Evolutionary conservation across 306 rosid species (phyloP), one percentile per base, ranked within the genome.

Genomic region (Astragalus glycyphyllos): DNA sequence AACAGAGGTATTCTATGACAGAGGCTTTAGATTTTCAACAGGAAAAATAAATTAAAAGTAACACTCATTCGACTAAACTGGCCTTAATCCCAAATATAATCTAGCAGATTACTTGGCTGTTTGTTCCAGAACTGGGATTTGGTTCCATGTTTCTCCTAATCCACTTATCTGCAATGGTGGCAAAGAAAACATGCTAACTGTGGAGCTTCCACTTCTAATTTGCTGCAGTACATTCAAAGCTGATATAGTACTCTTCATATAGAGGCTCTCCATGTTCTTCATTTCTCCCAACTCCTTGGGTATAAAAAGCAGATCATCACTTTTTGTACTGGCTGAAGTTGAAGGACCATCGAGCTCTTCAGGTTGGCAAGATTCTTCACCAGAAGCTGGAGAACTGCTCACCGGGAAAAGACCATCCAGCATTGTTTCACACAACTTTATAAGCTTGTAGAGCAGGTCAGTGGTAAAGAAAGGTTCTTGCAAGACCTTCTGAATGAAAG

Each of bases 401-500:
- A 16, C 79, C 0, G 92, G 85, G 74, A 88, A 85, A 78, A 92
- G 86, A 47, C 74, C 73, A 20, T 92, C 98, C 34, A 92, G 84
- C 78, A 86, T 90, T 8, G 82, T 54, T 81, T 90, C 98, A 16
- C 98, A 92, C 82, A 88, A 90, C 81, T 92, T 90, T 65, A 92
- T 89, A 35, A 92, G 96, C 86, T 92, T 92, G 84, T 83, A 86
- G 68, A 92, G 88, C 81, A 90, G 73, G 78, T 92, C 98, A 6
- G 90, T 90, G 64, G 96, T 90, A 68, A 88, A 90, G 90, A 92
- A 92, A 58, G 98, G 97, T 78, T 92, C 89, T 34, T 84, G 96
- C 80, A 92, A 60, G 40, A 92, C 98, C 86, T 84, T 92, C 75
- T 88, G 96, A 65, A 92, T 92, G 79, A 90, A 92, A 58, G 96